Evolutionary conservation across 192 early-diverging fungal genomes (phyloP).

Genomic region (Coemansia aciculifera): DNA sequence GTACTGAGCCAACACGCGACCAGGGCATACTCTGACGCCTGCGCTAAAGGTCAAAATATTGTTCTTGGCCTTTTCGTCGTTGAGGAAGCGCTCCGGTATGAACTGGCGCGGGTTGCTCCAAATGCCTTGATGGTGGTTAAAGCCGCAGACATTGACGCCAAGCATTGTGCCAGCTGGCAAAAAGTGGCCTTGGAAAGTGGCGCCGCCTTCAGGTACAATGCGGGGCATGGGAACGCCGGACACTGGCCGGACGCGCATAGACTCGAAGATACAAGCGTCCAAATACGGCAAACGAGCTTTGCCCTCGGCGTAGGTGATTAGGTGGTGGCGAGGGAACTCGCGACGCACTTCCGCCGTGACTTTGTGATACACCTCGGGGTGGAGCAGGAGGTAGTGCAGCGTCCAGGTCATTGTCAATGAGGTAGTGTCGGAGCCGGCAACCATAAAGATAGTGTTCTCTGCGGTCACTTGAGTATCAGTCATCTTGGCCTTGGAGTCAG

Average conservation of each 20-base stretch:
- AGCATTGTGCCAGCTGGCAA: slow-evolving; percentile 31
- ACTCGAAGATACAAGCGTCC: slow-evolving; percentile 50
- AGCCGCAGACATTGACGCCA: slow-evolving; percentile 22
- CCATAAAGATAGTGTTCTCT: slow-evolving; percentile 28
- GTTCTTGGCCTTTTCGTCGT: slow-evolving; percentile 5
- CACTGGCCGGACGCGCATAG: slow-evolving; percentile 33
- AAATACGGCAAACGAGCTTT: slow-evolving; percentile 38
- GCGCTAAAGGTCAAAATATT: slow-evolving; percentile 37
- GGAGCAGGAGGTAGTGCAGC: slow-evolving; percentile 30
- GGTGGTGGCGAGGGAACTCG: slow-evolving; percentile 26
- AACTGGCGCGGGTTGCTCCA: slow-evolving; percentile 29
- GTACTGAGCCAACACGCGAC: slow-evolving; percentile 30
- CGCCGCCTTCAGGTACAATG: slow-evolving; percentile 30
- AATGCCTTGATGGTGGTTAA: slow-evolving; percentile 15
- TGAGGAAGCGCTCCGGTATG: slow-evolving; percentile 41
- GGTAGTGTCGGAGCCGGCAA: slow-evolving; percentile 48
- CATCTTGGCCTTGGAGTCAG: slow-evolving; percentile 38
- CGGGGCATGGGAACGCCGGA: slow-evolving; percentile 25
- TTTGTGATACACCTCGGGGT: slow-evolving; percentile 23
- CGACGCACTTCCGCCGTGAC: slow-evolving; percentile 33
- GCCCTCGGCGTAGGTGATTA: slow-evolving; percentile 35
- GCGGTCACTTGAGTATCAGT: slow-evolving; percentile 29
- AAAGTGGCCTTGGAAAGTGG: slow-evolving; percentile 26
- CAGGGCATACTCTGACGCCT: slow-evolving; percentile 40
- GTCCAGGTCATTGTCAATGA: slow-evolving; percentile 40